Evolutionary conservation across 108 stramenopile species (phyloP).

Genomic region (Cyclotella distinguenda): DNA sequence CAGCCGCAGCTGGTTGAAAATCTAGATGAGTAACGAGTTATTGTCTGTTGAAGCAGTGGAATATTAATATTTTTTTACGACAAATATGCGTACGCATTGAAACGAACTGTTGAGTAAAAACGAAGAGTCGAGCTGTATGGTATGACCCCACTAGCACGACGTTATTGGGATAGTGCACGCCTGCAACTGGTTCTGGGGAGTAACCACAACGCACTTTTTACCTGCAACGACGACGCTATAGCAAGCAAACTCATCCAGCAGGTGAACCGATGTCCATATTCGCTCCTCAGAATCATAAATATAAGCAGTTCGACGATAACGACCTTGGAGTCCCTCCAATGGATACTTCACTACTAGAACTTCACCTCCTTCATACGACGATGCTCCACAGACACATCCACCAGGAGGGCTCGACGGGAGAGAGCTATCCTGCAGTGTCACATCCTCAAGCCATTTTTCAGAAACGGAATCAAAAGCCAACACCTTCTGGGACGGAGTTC

Average conservation of each 20-base stretch:
- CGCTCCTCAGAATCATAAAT: slow-evolving; percentile 6
- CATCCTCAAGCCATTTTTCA: slow-evolving; percentile 13
- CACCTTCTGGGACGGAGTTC: slow-evolving; percentile 11
- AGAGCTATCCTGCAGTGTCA: neutral
- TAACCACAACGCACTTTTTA: slow-evolving; percentile 11
- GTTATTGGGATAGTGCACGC: slow-evolving; percentile 8
- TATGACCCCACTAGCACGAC: too few relatives aligned
- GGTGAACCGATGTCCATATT: slow-evolving; percentile 11
- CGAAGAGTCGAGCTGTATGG: too few relatives aligned
- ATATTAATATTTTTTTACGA: neutral
- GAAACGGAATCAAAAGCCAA: slow-evolving; percentile 12
- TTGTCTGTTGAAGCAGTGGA: neutral
- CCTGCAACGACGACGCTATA: slow-evolving; percentile 21
- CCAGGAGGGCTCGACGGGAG: slow-evolving; percentile 23
- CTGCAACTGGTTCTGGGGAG: slow-evolving; percentile 18
- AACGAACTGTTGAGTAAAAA: too few relatives aligned
- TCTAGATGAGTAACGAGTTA: neutral
- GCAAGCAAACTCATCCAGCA: slow-evolving; percentile 23
- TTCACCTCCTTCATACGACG: slow-evolving; percentile 17
- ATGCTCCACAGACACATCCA: slow-evolving; percentile 23
- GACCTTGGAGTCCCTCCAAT: neutral
- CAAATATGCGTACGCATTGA: neutral
- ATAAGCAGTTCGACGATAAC: slow-evolving; percentile 4
- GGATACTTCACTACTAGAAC: slow-evolving; percentile 23
- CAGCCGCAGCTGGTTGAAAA: slow-evolving; percentile 31